Conservation (phyloP, 2,329 filamentous ascomycete species). For the Tolypocladium ophioglossoides region DNA sequence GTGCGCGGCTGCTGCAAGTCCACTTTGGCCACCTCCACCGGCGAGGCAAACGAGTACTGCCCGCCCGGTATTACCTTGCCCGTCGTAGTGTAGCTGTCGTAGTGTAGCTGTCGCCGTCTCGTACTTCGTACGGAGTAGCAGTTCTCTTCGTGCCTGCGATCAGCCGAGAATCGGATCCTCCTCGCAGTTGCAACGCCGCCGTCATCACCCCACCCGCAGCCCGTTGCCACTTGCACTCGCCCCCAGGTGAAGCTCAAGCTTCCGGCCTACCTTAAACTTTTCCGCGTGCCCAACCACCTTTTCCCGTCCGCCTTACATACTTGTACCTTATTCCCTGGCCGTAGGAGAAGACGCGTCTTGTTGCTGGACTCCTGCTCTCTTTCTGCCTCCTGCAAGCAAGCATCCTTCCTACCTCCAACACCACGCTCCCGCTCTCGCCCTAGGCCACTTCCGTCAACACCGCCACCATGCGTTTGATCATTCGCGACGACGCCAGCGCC, state of each 20-base stretch:
- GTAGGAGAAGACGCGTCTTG: background rate
- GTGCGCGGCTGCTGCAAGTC: background rate
- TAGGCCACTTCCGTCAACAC: conserved; percentile 9
- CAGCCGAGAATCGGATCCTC: background rate
- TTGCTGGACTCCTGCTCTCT: background rate
- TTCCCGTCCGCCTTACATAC: background rate
- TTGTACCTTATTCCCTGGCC: background rate
- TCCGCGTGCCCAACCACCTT: background rate
- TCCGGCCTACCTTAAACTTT: background rate
- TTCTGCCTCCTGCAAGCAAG: background rate
- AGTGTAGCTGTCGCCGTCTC: too few relatives aligned
- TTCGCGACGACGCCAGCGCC: conserved; percentile 58
- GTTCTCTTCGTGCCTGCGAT: background rate
- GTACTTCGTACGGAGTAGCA: too few relatives aligned
- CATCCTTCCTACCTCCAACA: background rate
- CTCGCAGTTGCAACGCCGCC: background rate
- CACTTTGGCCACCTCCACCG: background rate
- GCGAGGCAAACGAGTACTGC: too few relatives aligned
- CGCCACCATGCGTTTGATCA: conserved; percentile 66
- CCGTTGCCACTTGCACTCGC: background rate
- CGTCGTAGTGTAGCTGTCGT: too few relatives aligned
- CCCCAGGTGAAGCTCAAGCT: background rate
- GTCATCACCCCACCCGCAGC: background rate
- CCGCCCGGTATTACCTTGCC: too few relatives aligned
- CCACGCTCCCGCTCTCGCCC: background rate